These are phyloP conservation scores for Hyaloscypha finlandica DNA, from an alignment of 495 filamentous ascomycete species.

Conservation along the genomic window DNA sequence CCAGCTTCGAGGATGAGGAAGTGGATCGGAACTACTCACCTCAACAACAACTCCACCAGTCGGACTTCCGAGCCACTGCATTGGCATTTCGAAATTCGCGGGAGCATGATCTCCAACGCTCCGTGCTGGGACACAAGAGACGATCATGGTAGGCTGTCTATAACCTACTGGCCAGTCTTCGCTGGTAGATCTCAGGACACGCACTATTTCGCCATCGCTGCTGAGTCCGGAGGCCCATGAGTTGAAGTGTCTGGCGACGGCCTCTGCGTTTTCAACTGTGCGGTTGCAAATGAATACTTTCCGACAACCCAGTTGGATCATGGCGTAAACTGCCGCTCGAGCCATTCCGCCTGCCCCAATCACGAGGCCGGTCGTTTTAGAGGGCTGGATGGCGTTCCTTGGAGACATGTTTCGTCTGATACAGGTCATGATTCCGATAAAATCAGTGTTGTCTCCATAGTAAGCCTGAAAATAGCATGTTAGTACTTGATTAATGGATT, in stretches of 20 bases:
- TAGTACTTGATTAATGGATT: too few species aligned
- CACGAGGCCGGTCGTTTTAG: constrained; percentile 68
- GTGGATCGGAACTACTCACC: too few species aligned
- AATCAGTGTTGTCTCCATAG: constrained; percentile 86
- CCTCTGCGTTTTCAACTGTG: constrained; percentile 55
- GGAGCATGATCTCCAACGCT: constrained; percentile 61
- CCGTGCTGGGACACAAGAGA: constrained; percentile 74
- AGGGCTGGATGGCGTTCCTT: constrained; percentile 70
- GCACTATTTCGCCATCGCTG: constrained; percentile 53
- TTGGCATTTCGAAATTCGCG: constrained; percentile 75
- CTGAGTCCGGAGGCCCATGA: constrained; percentile 50
- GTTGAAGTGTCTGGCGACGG: constrained; percentile 75
- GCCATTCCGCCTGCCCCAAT: constrained; percentile 85
- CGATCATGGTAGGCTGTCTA: constrained; percentile 71
- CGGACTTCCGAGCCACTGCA: constrained; percentile 71
- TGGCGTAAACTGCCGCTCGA: constrained; percentile 74
- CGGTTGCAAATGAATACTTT: constrained; percentile 81
- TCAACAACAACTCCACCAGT: constrained; percentile 83
- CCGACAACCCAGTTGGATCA: constrained; percentile 75
- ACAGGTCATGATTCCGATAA: constrained; percentile 62
- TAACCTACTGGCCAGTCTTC: constrained; percentile 66
- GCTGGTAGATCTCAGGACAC: constrained; percentile 57
- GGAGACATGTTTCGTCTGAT: constrained; percentile 76
- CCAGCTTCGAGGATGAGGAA: too few species aligned
- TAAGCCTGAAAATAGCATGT: constrained; percentile 47